These are phyloP conservation scores for Tephrocybe sp. DNA, from an alignment of 768 basidiomycete genomes.

Conservation along the genomic window DNA sequence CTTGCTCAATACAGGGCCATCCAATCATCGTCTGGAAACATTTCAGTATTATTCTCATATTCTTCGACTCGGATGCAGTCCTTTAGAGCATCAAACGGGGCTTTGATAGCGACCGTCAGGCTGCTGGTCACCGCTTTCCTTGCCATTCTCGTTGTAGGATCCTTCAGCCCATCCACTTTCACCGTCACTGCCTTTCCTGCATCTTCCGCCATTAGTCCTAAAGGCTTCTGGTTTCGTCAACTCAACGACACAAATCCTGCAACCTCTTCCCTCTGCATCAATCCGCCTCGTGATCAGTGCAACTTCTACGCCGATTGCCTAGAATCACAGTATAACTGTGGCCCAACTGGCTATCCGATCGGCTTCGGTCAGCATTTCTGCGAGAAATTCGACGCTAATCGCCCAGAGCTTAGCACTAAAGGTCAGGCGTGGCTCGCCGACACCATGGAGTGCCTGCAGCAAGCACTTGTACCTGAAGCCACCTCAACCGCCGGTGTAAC, in stretches of 20 bases:
- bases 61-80: not conserved
- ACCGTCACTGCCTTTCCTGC: not conserved
- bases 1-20: not conserved
- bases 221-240: not conserved
- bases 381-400: slow-evolving; percentile 33
- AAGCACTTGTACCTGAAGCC: slow-evolving; percentile 36
- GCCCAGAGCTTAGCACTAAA: slow-evolving; percentile 24
- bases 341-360: slow-evolving; percentile 42
- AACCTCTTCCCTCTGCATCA: slow-evolving; percentile 16
- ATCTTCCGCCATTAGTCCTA: not conserved
- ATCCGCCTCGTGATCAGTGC: slow-evolving; percentile 39
- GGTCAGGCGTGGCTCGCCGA: slow-evolving; percentile 43
- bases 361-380: slow-evolving; percentile 42
- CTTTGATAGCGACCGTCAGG: not conserved
- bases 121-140: not conserved
- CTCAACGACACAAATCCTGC: not conserved
- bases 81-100: not conserved
- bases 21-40: not conserved
- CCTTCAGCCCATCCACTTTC: not conserved
- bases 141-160: not conserved
- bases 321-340: slow-evolving; percentile 44
- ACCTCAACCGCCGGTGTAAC: slow-evolving; percentile 19
- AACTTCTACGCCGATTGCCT: slow-evolving; percentile 44
- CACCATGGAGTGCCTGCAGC: slow-evolving; percentile 47
- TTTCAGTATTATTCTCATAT: not conserved